Evolutionary conservation across 352 stramenopile genomes (phyloP).

Genomic region (Ochromonadaceae sp.): DNA sequence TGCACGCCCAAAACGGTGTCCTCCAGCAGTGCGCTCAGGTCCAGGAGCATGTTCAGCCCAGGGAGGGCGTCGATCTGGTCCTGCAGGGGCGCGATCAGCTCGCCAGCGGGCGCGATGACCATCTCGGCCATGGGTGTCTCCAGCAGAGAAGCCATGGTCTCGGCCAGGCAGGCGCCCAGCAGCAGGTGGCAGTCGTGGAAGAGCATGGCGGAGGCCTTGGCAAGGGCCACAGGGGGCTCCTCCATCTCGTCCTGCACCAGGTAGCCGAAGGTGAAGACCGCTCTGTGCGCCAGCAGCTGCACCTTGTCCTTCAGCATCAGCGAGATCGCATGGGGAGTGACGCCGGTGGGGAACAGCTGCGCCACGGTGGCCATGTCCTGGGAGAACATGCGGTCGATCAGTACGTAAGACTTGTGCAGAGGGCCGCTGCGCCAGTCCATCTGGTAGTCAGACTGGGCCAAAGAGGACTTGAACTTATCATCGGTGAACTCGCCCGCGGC

Average conservation of each 20-base stretch:
- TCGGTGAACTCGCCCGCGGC: not conserved
- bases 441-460: no score
- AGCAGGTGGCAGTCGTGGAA: not conserved
- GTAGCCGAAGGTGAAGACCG: slow-evolving; percentile 5
- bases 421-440: slow-evolving; percentile 11
- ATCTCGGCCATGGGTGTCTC: not conserved
- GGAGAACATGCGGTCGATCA: not conserved
- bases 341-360: not conserved
- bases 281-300: not conserved
- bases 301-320: not conserved
- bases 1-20: no score
- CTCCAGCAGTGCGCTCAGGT: not conserved
- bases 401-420: not conserved
- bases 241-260: not conserved
- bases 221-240: not conserved
- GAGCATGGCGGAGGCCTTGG: not conserved
- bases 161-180: not conserved
- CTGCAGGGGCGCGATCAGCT: slow-evolving; percentile 2
- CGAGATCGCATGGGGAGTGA: slow-evolving; percentile 4
- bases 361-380: not conserved
- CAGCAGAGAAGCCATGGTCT: not conserved
- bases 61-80: not conserved
- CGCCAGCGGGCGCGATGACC: not conserved
- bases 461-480: not conserved
- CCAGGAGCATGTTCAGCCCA: not conserved